These are phyloP conservation scores for Micractinium conductrix DNA, from an alignment of 139 green algal species.

Conservation along the genomic window DNA sequence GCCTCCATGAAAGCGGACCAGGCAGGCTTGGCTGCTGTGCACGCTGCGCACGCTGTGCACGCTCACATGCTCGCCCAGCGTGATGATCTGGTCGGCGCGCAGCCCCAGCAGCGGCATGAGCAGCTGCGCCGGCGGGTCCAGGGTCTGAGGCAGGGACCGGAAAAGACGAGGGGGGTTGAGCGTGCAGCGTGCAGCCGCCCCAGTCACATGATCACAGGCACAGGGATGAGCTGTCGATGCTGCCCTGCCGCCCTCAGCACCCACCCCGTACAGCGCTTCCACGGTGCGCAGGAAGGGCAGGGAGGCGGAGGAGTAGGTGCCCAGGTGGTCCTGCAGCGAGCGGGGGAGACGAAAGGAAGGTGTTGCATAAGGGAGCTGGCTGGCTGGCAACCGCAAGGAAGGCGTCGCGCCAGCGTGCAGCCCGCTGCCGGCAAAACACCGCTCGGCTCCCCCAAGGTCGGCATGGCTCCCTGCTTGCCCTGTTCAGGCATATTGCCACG, in stretches of 20 bases:
- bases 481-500: slow-evolving; percentile 22
- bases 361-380: too few relatives aligned
- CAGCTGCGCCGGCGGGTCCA: slow-evolving; percentile 27
- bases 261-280: slow-evolving; percentile 4
- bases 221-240: too few relatives aligned
- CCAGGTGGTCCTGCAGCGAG: slow-evolving; percentile 27
- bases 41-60: too few relatives aligned
- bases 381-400: too few relatives aligned
- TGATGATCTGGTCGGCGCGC: slow-evolving; percentile 4
- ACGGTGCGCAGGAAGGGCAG: slow-evolving; percentile 26
- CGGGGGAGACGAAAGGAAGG: too few relatives aligned
- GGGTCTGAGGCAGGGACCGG: not conserved
- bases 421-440: too few relatives aligned
- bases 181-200: not conserved
- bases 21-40: too few relatives aligned
- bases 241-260: too few relatives aligned
- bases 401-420: too few relatives aligned
- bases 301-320: slow-evolving; percentile 6
- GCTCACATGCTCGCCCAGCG: not conserved
- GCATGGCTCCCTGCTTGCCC: too few relatives aligned
- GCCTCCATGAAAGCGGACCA: not conserved
- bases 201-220: not conserved
- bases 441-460: too few relatives aligned
- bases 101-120: slow-evolving; percentile 34
- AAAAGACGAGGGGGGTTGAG: not conserved